Percentiles rank a stretch among this genome's conserved stretches.
Conservation (phyloP, 2,329 filamentous ascomycete genomes). For the Alternaria triticimaculans region DNA sequence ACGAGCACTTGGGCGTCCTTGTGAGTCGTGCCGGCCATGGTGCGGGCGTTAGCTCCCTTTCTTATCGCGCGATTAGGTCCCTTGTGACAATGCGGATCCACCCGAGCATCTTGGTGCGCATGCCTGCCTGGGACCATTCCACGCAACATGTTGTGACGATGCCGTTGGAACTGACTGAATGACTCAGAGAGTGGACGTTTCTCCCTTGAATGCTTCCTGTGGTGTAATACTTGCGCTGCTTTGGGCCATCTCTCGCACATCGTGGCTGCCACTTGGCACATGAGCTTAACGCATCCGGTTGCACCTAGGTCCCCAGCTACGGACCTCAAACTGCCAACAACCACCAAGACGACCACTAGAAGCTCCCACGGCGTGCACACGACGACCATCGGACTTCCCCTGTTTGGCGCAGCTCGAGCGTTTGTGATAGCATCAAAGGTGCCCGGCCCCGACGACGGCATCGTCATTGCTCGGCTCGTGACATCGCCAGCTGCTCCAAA, state of each 20-base stretch:
- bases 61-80: constrained; percentile 25
- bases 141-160: not conserved
- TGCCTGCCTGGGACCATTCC: constrained; percentile 14
- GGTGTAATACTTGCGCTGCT: constrained; percentile 8
- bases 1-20: not conserved
- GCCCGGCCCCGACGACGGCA: constrained; percentile 10
- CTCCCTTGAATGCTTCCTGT: not conserved
- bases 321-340: constrained; percentile 11
- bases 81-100: constrained; percentile 24
- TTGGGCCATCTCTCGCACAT: constrained; percentile 4
- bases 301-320: constrained; percentile 20
- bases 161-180: not conserved
- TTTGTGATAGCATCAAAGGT: not conserved
- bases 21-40: not conserved
- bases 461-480: constrained; percentile 27
- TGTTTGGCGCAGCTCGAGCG: constrained; percentile 6
- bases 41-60: constrained; percentile 19
- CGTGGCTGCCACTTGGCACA: constrained; percentile 32
- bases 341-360: constrained; percentile 7
- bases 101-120: constrained; percentile 18
- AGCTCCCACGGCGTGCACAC: not conserved
- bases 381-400: not conserved
- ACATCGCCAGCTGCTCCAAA: constrained; percentile 28
- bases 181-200: not conserved
- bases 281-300: constrained; percentile 30